Evolutionary conservation across 1,284 basidiomycete genomes (phyloP).

Genomic region (Trichosporon asahii): DNA sequence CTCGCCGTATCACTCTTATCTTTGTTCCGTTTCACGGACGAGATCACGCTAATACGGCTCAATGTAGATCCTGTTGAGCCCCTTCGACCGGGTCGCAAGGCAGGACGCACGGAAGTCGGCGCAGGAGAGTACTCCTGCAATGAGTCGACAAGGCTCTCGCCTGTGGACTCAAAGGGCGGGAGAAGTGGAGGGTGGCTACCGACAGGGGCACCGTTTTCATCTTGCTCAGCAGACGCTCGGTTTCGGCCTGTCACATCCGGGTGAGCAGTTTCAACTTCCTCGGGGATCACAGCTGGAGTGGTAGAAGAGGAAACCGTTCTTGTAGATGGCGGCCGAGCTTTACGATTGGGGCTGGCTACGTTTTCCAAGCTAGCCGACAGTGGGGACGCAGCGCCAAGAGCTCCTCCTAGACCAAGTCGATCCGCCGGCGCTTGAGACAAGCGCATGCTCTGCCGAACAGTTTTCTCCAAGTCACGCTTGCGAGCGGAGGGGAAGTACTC

Average conservation of each 20-base stretch:
- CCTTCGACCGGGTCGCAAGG: constrained; percentile 54
- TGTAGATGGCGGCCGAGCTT: constrained; percentile 29
- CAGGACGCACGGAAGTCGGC: constrained; percentile 34
- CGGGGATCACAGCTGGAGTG: constrained; percentile 37
- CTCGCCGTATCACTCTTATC: constrained; percentile 85
- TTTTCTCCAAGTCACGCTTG: constrained; percentile 80
- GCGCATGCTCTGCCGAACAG: constrained; percentile 72
- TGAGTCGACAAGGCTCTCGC: constrained; percentile 72
- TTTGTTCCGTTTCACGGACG: constrained; percentile 71
- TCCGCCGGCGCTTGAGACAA: constrained; percentile 51
- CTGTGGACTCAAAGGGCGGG: constrained; percentile 74
- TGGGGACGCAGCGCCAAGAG: constrained; percentile 4
- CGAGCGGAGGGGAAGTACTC: constrained; percentile 95
- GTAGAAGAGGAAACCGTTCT: constrained; percentile 26
- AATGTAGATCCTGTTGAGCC: constrained; percentile 55
- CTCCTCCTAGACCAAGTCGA: constrained; percentile 8
- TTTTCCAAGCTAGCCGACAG: constrained; percentile 15
- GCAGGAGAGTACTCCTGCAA: constrained; percentile 55
- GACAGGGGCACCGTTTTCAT: constrained; percentile 4
- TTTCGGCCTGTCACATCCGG: neutral
- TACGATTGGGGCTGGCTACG: constrained; percentile 24
- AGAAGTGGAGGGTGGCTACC: constrained; percentile 58
- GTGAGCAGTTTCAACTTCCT: constrained; percentile 33
- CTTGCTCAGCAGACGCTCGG: neutral
- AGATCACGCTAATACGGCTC: constrained; percentile 69